A percentile compares a stretch with the other conserved stretches of the same genome.
phyloP scores from a whole-genome alignment of 768 basidiomycete species.

The Mycena crocata region DNA sequence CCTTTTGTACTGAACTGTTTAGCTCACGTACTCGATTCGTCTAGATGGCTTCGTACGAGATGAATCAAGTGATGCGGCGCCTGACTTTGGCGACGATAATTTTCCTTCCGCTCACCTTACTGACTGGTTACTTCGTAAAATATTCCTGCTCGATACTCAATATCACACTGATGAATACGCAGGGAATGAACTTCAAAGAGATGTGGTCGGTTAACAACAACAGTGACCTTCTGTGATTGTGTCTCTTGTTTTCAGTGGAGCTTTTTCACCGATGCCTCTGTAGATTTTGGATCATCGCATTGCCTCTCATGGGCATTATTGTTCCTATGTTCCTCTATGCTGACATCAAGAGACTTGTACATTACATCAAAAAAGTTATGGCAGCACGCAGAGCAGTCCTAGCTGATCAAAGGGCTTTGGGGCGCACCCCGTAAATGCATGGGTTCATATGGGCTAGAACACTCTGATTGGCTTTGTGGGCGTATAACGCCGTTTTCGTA shows the following conservation, averaged over 20 bases:
- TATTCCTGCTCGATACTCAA: neutral
- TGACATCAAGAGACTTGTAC: constrained; percentile 49
- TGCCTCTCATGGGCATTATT: constrained; percentile 56
- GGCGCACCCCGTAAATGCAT: neutral
- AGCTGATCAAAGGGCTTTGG: constrained; percentile 4
- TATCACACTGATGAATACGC: neutral
- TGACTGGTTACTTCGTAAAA: constrained; percentile 60
- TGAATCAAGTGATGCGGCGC: constrained; percentile 78
- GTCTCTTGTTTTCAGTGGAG: constrained; percentile 12
- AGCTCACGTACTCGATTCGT: neutral
- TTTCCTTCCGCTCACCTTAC: constrained; percentile 60
- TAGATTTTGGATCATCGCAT: constrained; percentile 62
- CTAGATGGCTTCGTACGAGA: constrained; percentile 78
- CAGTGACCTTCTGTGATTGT: constrained; percentile 35
- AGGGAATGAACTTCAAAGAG: constrained; percentile 57
- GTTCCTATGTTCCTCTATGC: constrained; percentile 53
- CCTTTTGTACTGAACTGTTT: constrained; percentile 6
- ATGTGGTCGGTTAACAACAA: constrained; percentile 52
- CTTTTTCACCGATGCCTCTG: neutral
- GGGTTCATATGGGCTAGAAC: neutral
- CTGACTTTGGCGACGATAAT: constrained; percentile 62
- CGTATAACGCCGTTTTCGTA: neutral
- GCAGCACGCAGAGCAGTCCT: constrained; percentile 22
- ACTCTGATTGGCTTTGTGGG: neutral
- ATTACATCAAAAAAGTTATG: constrained; percentile 49